phyloP scores from a whole-genome alignment of 2,329 filamentous ascomycete genomes.

The Aspergillus pseudotamarii region DNA sequence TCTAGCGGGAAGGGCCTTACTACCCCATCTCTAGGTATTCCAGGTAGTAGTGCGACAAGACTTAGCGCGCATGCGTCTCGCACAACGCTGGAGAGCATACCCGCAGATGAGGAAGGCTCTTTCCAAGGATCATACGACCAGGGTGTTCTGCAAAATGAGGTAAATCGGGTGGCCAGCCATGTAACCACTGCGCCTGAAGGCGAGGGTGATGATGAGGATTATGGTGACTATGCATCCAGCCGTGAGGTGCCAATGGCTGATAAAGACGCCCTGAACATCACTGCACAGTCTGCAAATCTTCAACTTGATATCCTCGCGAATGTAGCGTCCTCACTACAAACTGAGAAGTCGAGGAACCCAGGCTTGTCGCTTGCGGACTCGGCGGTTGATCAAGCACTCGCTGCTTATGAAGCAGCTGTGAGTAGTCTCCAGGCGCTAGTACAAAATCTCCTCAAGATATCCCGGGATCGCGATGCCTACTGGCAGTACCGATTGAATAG shows the following conservation, averaged over 20 bases:
- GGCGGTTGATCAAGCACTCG: slow-evolving; percentile 73
- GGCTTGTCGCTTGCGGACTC: slow-evolving; percentile 74
- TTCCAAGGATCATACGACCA: slow-evolving; percentile 59
- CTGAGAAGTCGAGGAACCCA: slow-evolving; percentile 71
- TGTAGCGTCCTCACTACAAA: slow-evolving; percentile 79
- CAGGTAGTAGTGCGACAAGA: slow-evolving; percentile 46
- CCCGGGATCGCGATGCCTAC: slow-evolving; percentile 89
- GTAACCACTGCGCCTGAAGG: slow-evolving; percentile 58
- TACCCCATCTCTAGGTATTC: slow-evolving; percentile 38
- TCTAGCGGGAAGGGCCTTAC: slow-evolving; percentile 41
- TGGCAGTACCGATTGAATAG: slow-evolving; percentile 95
- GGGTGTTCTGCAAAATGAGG: slow-evolving; percentile 54
- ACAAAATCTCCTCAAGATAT: slow-evolving; percentile 86
- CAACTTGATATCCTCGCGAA: slow-evolving; percentile 88
- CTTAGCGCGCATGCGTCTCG: slow-evolving; percentile 54
- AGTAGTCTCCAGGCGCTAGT: slow-evolving; percentile 82
- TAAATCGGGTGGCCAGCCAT: slow-evolving; percentile 53
- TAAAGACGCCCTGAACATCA: slow-evolving; percentile 96
- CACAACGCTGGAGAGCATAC: slow-evolving; percentile 50
- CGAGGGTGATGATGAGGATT: slow-evolving; percentile 72
- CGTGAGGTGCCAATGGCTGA: slow-evolving; percentile 72
- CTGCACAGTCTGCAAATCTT: slow-evolving; percentile 88
- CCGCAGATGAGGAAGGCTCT: slow-evolving; percentile 57
- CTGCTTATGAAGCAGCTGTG: slow-evolving; percentile 87
- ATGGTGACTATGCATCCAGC: slow-evolving; percentile 77